Evolutionary conservation across 352 stramenopile genomes (phyloP), one percentile per base, ranked within the genome.

Genomic region (Phytophthora nicotianae): DNA sequence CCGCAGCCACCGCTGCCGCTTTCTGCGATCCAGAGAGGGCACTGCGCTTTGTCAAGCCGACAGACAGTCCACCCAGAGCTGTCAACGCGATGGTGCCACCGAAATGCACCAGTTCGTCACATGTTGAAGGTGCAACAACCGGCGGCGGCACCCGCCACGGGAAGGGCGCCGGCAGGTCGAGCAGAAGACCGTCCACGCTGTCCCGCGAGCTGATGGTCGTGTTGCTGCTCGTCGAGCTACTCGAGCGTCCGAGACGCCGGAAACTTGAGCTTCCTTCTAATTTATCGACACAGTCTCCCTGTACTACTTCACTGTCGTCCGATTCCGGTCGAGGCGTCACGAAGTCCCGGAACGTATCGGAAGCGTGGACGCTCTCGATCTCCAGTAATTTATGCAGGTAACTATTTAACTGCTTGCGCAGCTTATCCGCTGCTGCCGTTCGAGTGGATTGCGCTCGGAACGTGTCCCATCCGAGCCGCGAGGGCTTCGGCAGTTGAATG

Each of bases 301-400:
- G 46, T 10, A 53, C 47, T 21, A 73, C 43, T 42, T 76, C 72
- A 45, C 54, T 62, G 48, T 88, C 79, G 16, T 63, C 57, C 2
- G 66, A 65, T 46, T 77, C 59, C 8, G 65, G 46, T 17, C 68
- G 65, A 19, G 79, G 79, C 24, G 64, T 83, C 40, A 90, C 55
- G 43, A 90, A 90, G 27, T 58, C 56, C 6, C 72, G 74, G 27
- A 88, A 86, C 16, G 47, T 32, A 21, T 51, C 64, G 27, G 75
- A 74, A 20, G 73, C 57, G 50, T 80, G 65, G 2, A 90, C 52
- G 27, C 62, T 71, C 40, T 83, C 72, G 27, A 89, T 74, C 64
- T 87, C 81, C 38, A 90, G 60, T 24, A 90, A 62, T 46, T 78
- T 75, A 58, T 82, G 81, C 55, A 90, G 45, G 43, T 90, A 90